Base-by-base conservation (phyloP, 768 basidiomycete species). In the Lentinula sp. region DNA sequence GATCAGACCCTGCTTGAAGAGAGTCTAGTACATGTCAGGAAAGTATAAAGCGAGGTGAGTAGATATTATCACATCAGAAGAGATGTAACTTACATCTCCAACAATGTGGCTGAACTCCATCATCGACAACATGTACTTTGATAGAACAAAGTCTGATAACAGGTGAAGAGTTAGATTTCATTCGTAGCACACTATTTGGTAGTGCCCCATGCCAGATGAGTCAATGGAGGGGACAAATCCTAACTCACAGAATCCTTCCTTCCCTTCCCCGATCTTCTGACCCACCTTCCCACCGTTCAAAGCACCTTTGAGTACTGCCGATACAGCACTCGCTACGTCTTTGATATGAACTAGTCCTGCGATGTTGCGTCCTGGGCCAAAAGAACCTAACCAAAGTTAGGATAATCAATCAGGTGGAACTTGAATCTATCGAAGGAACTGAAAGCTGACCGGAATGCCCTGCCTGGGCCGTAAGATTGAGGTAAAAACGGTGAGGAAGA, bases 301-400 rank as follows among this genome's bases (percentile, higher is more conserved):
- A 3, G 76, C 76, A 6, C 75, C 76, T 33, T 77, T 71, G 37
- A 81, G 66, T 41, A 80, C 65, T 18, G 70, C 65, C 28, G 74
- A 37, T 6, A 79, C 48, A 20, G 73, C 74, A 50, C 64, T 65
- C 0, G 74, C 73, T 7, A 71, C 71, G 57, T 81, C 79, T 54
- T 73, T 73, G 55, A 81, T 74, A 50, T 80, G 78, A 6, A 77
- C 68, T 42, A 71, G 75, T 36, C 68, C 69, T 70, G 76, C 72
- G 9, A 70, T 35, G 42, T 78, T 80, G 41, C 66, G 65, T 2
- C 79, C 78, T 5, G 70, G 64, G 15, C 78, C 80, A 74, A 75
- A 81, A 1, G 77, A 77, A 16, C 55, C 55, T 56, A 12, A 12
- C 5, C 2, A 56, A 10, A 5, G 5, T 18, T 28, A 13, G 6